These are phyloP conservation scores for Penicillium pulvis DNA, from an alignment of 495 filamentous ascomycete genomes.

Conservation along the genomic window DNA sequence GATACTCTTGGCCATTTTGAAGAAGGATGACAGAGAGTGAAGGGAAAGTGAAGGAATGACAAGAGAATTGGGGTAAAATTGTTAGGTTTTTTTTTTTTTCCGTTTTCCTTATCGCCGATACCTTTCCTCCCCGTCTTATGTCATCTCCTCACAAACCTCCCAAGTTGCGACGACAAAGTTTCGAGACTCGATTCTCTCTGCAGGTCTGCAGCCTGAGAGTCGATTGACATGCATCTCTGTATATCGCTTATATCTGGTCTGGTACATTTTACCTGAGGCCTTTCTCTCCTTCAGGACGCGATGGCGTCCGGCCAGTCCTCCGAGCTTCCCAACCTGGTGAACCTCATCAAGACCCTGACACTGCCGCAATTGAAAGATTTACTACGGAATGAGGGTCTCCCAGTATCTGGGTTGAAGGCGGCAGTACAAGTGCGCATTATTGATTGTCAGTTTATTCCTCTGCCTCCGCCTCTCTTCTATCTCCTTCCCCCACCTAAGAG, in stretches of 20 bases:
- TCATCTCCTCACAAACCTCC: constrained; percentile 28
- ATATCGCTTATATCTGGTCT: constrained; percentile 15
- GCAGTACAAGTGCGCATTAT: constrained; percentile 76
- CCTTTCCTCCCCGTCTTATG: constrained; percentile 33
- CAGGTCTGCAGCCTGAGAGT: not conserved
- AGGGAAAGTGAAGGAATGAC: not conserved
- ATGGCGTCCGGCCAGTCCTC: constrained; percentile 48
- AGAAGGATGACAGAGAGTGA: constrained; percentile 4
- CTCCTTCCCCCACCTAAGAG: not conserved
- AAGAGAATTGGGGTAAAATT: not conserved
- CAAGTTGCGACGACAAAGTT: constrained; percentile 3
- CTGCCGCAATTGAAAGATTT: constrained; percentile 76
- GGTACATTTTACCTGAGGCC: constrained; percentile 22
- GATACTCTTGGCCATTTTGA: constrained; percentile 77
- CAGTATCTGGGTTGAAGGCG: constrained; percentile 78
- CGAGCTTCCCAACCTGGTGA: constrained; percentile 42
- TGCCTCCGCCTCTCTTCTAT: constrained; percentile 8
- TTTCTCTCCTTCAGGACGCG: constrained; percentile 1
- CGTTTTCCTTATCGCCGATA: constrained; percentile 18
- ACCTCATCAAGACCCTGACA: constrained; percentile 59
- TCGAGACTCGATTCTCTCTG: constrained; percentile 14
- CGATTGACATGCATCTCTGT: constrained; percentile 28
- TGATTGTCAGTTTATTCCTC: constrained; percentile 59
- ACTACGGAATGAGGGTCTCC: constrained; percentile 66
- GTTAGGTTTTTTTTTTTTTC: constrained; percentile 12